Evolutionary conservation across 1,284 basidiomycete genomes (phyloP), one percentile per base, ranked within the genome.

Genomic region (Puccinia polysora): DNA sequence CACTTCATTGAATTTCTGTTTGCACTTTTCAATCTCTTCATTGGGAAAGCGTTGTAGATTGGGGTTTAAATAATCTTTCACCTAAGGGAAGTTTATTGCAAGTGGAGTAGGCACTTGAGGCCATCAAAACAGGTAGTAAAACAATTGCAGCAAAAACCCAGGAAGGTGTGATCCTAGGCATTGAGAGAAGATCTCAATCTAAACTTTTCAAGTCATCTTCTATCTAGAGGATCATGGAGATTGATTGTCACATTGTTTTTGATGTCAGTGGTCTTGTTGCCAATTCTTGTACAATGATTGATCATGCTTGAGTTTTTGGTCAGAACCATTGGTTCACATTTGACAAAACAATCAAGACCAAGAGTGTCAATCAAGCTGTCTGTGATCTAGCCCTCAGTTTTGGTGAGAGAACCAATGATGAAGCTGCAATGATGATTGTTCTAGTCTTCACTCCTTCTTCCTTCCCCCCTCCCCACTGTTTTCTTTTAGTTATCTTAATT

Each of bases 161-260:
- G 45, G 84, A 91, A 76, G 96, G 96, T 73, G 90, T 94, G 75
- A 85, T 98, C 74, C 88, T 99, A 74, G 96, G 87, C 64, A 93
- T 98, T 74, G 96, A 99, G 84, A 97, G 98, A 83, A 92, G 96
- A 80, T 92, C 97, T 65, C 94, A 97, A 82, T 97, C 94, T 0
- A 90, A 92, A 28, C 86, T 99, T 67, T 87, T 98, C 76, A 95
- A 97, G 83, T 88, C 91, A 20, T 90, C 87, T 75, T 94, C 92
- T 69, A 95, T 99, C 80, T 96, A 99, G 81, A 98, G 98, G 84
- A 98, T 99, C 80, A 97, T 98, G 94, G 95, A 98, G 83, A 97
- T 98, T 78, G 96, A 99, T 82, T 79, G 82, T 18, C 96, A 99
- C 82, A 86, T 99, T 69, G 96, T 93, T 20, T 97, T 94, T 77